Evolutionary conservation across 192 early-diverging fungal genomes (phyloP).

Genomic region (Gamsiella multidivaricata): DNA sequence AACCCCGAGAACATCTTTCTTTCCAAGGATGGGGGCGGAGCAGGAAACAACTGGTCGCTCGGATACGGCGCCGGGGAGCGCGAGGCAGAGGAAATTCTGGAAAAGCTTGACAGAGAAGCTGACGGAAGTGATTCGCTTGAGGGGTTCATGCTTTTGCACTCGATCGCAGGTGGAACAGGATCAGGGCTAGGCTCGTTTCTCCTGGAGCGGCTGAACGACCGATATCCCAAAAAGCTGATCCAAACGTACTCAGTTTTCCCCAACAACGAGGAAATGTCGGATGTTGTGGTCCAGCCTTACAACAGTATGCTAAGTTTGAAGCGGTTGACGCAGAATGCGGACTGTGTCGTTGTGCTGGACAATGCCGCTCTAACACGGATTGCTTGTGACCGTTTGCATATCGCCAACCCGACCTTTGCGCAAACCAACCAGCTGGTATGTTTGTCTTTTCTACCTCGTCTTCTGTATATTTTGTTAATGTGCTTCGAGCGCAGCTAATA

Average conservation of each 20-base stretch:
- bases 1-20: conserved; percentile 97
- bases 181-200: conserved; percentile 95
- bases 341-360: conserved; percentile 97
- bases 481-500: background rate
- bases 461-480: background rate
- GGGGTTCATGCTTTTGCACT: conserved; percentile 97
- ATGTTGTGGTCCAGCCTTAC: conserved; percentile 98
- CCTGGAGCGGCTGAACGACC: conserved; percentile 91
- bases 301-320: conserved; percentile 95
- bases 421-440: conserved; percentile 96
- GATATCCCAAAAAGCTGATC: conserved; percentile 97
- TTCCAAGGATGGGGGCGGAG: conserved; percentile 94
- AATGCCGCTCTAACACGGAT: conserved; percentile 95
- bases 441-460: background rate
- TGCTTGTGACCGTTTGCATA: conserved; percentile 91
- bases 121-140: conserved; percentile 95
- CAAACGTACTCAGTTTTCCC: conserved; percentile 99
- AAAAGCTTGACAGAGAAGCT: conserved; percentile 97
- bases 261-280: conserved; percentile 92
- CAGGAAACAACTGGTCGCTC: conserved; percentile 97
- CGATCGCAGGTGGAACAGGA: conserved; percentile 98
- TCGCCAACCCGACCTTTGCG: conserved; percentile 92
- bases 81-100: conserved; percentile 91
- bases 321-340: conserved; percentile 90
- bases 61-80: conserved; percentile 91